Conservation (phyloP, 768 basidiomycete genomes). For the Boletus sp. region DNA sequence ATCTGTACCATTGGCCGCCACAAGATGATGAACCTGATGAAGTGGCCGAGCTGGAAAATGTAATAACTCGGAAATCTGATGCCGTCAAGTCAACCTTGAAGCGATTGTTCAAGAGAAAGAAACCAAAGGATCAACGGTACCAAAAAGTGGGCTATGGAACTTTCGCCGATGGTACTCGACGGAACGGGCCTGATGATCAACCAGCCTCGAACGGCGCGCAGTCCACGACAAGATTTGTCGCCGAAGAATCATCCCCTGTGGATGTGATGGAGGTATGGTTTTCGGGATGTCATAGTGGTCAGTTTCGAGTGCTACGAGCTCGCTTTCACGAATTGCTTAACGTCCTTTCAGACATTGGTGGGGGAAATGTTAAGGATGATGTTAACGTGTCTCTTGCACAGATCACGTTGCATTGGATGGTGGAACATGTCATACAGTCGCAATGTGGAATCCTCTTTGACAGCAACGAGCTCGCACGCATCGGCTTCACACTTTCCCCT, state of each 20-base stretch:
- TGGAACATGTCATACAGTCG: constrained; percentile 58
- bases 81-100: neutral
- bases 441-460: constrained; percentile 64
- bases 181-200: neutral
- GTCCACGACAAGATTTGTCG: neutral
- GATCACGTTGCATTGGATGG: constrained; percentile 77
- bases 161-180: neutral
- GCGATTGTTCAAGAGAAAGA: neutral
- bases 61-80: neutral
- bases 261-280: constrained; percentile 85
- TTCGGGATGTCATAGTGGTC: constrained; percentile 67
- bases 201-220: neutral
- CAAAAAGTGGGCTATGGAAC: neutral
- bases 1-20: constrained; percentile 50
- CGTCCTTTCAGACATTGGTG: constrained; percentile 59
- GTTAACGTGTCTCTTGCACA: constrained; percentile 46
- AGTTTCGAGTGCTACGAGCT: constrained; percentile 17
- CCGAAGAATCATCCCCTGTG: constrained; percentile 17
- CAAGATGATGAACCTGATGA: constrained; percentile 30
- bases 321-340: neutral
- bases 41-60: neutral
- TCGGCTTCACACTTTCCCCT: constrained; percentile 34
- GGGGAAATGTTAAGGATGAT: constrained; percentile 51
- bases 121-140: neutral
- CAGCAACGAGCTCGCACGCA: constrained; percentile 41